Evolutionary conservation across 2,329 filamentous ascomycete genomes (phyloP).

Genomic region (Epichloe scottii): DNA sequence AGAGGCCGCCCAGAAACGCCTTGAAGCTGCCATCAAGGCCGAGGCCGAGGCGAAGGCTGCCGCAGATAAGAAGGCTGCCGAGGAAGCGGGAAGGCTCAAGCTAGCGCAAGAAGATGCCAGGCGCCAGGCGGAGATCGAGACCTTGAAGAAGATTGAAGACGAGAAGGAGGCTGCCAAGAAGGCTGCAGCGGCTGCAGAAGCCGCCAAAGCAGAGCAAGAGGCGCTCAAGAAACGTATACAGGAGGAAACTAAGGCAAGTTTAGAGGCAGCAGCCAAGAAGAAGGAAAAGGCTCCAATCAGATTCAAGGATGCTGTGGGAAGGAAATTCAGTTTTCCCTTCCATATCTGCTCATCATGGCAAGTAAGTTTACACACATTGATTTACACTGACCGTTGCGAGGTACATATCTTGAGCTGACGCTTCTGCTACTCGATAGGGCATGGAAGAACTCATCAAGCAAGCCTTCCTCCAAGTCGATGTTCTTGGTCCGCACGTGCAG

Average conservation of each 20-base stretch:
- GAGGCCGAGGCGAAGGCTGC: slow-evolving; percentile 29
- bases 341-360: slow-evolving; percentile 73
- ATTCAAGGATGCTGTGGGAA: slow-evolving; percentile 82
- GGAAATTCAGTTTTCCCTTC: slow-evolving; percentile 88
- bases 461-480: slow-evolving; percentile 67
- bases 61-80: slow-evolving; percentile 28
- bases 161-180: slow-evolving; percentile 29
- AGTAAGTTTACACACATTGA: slow-evolving; percentile 36
- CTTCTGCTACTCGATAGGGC: slow-evolving; percentile 37
- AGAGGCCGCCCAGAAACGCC: slow-evolving; percentile 28
- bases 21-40: slow-evolving; percentile 30
- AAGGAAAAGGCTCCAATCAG: slow-evolving; percentile 64
- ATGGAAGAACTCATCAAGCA: slow-evolving; percentile 82
- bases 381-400: neutral
- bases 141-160: slow-evolving; percentile 25
- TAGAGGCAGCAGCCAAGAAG: slow-evolving; percentile 35
- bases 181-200: slow-evolving; percentile 27
- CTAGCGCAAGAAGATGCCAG: slow-evolving; percentile 26
- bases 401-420: slow-evolving; percentile 4
- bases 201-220: slow-evolving; percentile 43
- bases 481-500: slow-evolving; percentile 63
- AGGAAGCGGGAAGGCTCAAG: slow-evolving; percentile 29
- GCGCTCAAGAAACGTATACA: slow-evolving; percentile 49
- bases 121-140: slow-evolving; percentile 26
- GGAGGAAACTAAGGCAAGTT: slow-evolving; percentile 38